These are phyloP conservation scores for Fusarium anguioides DNA, from an alignment of 2,329 filamentous ascomycete genomes.

Conservation along the genomic window DNA sequence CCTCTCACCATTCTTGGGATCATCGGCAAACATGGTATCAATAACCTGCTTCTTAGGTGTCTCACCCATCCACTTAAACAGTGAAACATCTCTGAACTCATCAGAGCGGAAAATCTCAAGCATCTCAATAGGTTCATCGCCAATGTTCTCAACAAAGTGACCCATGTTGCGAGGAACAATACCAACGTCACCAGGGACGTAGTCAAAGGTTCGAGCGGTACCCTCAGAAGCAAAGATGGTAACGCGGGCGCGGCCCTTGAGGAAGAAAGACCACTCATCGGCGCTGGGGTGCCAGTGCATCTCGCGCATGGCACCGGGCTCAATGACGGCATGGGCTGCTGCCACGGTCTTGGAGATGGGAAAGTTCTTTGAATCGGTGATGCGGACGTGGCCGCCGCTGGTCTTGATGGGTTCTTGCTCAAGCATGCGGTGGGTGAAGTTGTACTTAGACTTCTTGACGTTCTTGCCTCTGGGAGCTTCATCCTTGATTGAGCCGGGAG, in stretches of 20 bases:
- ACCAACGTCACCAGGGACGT: slow-evolving; percentile 78
- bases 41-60: slow-evolving; percentile 73
- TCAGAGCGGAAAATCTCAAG: slow-evolving; percentile 80
- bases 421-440: slow-evolving; percentile 79
- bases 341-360: slow-evolving; percentile 78
- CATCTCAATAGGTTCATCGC: slow-evolving; percentile 80
- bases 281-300: slow-evolving; percentile 87
- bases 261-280: slow-evolving; percentile 86
- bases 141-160: slow-evolving; percentile 84
- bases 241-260: slow-evolving; percentile 75
- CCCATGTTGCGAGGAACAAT: slow-evolving; percentile 83
- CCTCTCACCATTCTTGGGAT: slow-evolving; percentile 68
- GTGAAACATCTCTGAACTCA: slow-evolving; percentile 76
- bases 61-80: slow-evolving; percentile 81
- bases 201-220: slow-evolving; percentile 80
- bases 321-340: slow-evolving; percentile 76
- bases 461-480: slow-evolving; percentile 70
- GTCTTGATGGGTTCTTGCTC: slow-evolving; percentile 71
- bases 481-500: slow-evolving; percentile 71
- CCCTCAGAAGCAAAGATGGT: slow-evolving; percentile 79
- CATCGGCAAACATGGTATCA: slow-evolving; percentile 73
- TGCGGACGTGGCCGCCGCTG: slow-evolving; percentile 75
- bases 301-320: slow-evolving; percentile 78
- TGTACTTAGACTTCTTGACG: slow-evolving; percentile 73
- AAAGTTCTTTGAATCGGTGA: slow-evolving; percentile 81